Evolutionary conservation across 306 rosid species (phyloP).

Genomic region (Psophocarpus tetragonolobus): DNA sequence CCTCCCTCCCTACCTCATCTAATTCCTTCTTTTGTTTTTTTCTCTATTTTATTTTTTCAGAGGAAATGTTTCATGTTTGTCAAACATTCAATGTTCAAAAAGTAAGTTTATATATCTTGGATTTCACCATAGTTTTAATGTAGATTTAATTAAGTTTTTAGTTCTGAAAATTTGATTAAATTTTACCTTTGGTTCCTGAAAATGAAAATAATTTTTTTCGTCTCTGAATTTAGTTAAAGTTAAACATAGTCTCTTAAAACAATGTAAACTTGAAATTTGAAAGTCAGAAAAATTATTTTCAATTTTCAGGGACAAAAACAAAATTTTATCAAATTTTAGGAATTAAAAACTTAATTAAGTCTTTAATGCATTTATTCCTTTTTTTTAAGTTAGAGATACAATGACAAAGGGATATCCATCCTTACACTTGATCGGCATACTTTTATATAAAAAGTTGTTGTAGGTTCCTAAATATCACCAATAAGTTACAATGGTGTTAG

Average conservation of each 20-base stretch:
- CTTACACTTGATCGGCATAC: background rate
- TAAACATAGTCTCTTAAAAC: too few relatives aligned
- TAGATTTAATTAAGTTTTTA: too few relatives aligned
- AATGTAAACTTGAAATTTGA: too few relatives aligned
- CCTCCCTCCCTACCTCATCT: background rate
- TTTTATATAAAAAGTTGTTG: background rate
- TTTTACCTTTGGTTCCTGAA: too few relatives aligned
- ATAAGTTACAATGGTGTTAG: background rate
- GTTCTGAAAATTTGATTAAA: too few relatives aligned
- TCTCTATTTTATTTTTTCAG: constrained; percentile 36
- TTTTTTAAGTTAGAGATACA: background rate
- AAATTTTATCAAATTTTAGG: too few relatives aligned
- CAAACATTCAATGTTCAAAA: constrained; percentile 34
- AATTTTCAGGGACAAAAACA: too few relatives aligned
- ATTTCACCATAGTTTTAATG: constrained; percentile 7
- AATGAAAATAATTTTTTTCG: too few relatives aligned
- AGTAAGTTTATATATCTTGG: constrained; percentile 43
- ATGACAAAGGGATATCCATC: background rate
- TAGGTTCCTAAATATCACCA: background rate
- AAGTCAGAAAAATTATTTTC: too few relatives aligned
- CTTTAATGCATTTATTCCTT: background rate
- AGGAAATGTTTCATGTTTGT: constrained; percentile 50
- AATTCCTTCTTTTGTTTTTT: background rate
- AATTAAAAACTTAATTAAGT: too few relatives aligned
- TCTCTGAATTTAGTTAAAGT: too few relatives aligned